These are phyloP conservation scores for Dictyostelium capitatum DNA, from an alignment of 78 protist species.

Conservation along the genomic window DNA sequence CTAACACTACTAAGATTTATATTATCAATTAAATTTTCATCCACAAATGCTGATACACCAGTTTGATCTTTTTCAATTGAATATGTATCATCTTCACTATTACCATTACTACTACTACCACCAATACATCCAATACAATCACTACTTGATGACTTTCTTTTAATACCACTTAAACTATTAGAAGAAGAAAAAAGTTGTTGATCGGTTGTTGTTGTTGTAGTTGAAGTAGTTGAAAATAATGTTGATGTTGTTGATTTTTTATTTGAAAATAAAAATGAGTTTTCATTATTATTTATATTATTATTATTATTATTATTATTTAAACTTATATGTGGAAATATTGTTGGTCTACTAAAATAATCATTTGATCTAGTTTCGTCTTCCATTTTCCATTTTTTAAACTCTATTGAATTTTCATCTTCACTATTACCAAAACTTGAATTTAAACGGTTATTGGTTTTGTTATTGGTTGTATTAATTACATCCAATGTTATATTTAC, in stretches of 20 bases:
- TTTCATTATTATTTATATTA: neutral
- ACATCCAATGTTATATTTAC: slow-evolving; percentile 34
- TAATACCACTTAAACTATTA: slow-evolving; percentile 7
- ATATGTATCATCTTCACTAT: slow-evolving; percentile 18
- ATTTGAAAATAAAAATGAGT: neutral
- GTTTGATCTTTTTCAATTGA: slow-evolving; percentile 24
- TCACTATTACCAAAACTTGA: neutral
- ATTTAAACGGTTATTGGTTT: neutral
- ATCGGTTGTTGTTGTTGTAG: neutral
- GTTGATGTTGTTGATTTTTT: neutral
- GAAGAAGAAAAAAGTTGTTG: neutral
- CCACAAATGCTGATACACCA: slow-evolving; percentile 3
- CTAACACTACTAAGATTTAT: slow-evolving; percentile 26
- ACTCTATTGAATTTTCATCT: neutral
- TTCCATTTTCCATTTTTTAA: slow-evolving; percentile 28
- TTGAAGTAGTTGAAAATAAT: neutral
- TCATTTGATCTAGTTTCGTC: slow-evolving; percentile 35
- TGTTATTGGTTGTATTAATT: neutral
- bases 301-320: neutral
- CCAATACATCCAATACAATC: neutral
- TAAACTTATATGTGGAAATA: neutral
- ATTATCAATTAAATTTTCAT: neutral
- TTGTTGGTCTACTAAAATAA: slow-evolving; percentile 27
- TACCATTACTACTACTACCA: neutral
- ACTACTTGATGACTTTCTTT: slow-evolving; percentile 9